Evolutionary conservation across 192 early-diverging fungal species (phyloP).

Genomic region (Thoreauomyces humboldtii): DNA sequence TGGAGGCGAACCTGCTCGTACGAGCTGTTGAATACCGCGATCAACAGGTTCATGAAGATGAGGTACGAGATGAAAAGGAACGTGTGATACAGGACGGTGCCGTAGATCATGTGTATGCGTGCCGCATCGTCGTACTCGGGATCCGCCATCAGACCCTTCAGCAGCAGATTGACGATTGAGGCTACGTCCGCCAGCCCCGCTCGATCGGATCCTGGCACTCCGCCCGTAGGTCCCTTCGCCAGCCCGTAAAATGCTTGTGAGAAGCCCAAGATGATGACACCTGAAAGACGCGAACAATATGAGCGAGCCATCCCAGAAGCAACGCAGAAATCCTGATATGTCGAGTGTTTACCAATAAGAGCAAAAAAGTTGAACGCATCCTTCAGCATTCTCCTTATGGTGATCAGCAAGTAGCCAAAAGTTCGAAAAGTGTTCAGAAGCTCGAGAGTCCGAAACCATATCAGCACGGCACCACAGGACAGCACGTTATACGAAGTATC

Average conservation of each 20-base stretch:
- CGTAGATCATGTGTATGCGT: conserved; percentile 2
- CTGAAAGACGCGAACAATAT: too few relatives aligned
- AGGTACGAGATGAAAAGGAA: conserved; percentile 19
- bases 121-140: conserved; percentile 18
- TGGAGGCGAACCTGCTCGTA: conserved; percentile 7
- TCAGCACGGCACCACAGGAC: conserved; percentile 13
- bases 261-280: conserved; percentile 21
- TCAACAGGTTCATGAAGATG: conserved; percentile 26
- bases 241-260: conserved; percentile 16
- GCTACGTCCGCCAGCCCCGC: background rate
- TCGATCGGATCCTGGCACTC: background rate
- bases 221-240: background rate
- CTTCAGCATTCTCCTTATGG: conserved; percentile 16
- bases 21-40: conserved; percentile 26
- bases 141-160: conserved; percentile 7
- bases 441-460: conserved; percentile 28
- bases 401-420: conserved; percentile 22
- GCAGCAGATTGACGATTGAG: conserved; percentile 14
- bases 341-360: conserved; percentile 23
- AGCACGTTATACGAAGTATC: conserved; percentile 14
- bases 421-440: conserved; percentile 26
- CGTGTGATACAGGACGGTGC: conserved; percentile 18
- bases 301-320: too few relatives aligned
- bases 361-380: conserved; percentile 18
- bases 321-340: too few relatives aligned